A percentile compares a stretch with the other conserved stretches of the same genome.
phyloP scores from a whole-genome alignment of 2,329 filamentous ascomycete genomes.

The Aspergillus tubingensis region DNA sequence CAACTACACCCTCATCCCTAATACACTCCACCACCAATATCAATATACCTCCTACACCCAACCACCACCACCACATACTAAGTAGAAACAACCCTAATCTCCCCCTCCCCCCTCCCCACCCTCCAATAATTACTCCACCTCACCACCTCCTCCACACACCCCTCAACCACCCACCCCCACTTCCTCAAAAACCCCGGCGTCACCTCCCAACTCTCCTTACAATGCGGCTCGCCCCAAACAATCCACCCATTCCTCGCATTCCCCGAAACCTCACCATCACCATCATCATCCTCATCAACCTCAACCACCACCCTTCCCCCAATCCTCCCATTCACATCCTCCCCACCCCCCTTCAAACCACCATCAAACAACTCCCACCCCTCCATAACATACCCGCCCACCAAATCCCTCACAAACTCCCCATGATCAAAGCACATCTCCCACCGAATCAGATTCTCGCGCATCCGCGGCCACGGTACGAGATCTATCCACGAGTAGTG shows the following conservation, averaged over 20 bases:
- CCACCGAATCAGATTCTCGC: slow-evolving; percentile 22
- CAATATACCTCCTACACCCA: too few relatives aligned
- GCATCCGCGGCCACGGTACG: slow-evolving; percentile 21
- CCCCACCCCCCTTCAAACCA: too few relatives aligned
- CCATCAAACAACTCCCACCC: too few relatives aligned
- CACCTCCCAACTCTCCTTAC: slow-evolving; percentile 19
- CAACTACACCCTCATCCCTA: too few relatives aligned
- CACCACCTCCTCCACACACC: slow-evolving; percentile 21
- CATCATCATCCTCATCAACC: slow-evolving; percentile 6
- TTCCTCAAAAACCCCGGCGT: slow-evolving; percentile 24
- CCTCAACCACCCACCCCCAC: slow-evolving; percentile 20
- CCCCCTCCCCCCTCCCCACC: background rate
- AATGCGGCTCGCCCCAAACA: slow-evolving; percentile 22
- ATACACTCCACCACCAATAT: too few relatives aligned
- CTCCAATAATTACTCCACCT: slow-evolving; percentile 3
- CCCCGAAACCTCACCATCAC: slow-evolving; percentile 19
- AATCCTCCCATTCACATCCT: too few relatives aligned
- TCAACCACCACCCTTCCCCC: background rate
- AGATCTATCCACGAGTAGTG: slow-evolving; percentile 25
- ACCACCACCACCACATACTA: background rate
- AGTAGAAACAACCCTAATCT: background rate
- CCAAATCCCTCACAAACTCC: slow-evolving; percentile 16
- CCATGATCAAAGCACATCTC: slow-evolving; percentile 16
- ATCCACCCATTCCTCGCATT: slow-evolving; percentile 16
- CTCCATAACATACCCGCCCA: slow-evolving; percentile 8